These are phyloP conservation scores for Boletus tylopilopsis DNA, from an alignment of 768 basidiomycete genomes.

Conservation along the genomic window DNA sequence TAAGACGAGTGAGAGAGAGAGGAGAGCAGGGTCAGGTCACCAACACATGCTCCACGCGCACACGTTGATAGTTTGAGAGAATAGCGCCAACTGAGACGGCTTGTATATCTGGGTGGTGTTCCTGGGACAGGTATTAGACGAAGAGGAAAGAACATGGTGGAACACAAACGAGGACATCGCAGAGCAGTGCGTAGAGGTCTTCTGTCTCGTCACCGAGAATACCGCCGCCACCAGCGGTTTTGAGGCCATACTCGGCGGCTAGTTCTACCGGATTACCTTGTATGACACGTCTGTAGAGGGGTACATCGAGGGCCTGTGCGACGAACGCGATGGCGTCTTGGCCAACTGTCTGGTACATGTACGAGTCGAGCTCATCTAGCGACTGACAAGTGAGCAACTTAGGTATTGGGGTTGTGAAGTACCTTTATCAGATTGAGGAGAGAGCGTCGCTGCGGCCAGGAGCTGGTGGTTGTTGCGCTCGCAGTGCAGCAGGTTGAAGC, in stretches of 20 bases:
- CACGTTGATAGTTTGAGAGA: constrained; percentile 94
- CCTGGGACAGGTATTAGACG: constrained; percentile 36
- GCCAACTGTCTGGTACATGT: constrained; percentile 98
- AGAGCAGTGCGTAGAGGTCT: constrained; percentile 75
- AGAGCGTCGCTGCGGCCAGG: constrained; percentile 82
- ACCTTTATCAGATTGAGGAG: constrained; percentile 87
- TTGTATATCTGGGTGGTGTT: constrained; percentile 71
- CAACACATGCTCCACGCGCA: constrained; percentile 97
- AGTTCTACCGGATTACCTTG: constrained; percentile 76
- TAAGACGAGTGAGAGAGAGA: constrained; percentile 2
- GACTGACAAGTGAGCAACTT: constrained; percentile 6
- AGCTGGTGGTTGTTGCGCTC: constrained; percentile 81
- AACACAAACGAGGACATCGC: constrained; percentile 65
- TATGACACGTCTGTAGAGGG: constrained; percentile 81
- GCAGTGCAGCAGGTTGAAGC: constrained; percentile 93
- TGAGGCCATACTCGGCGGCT: constrained; percentile 81
- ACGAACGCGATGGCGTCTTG: constrained; percentile 89
- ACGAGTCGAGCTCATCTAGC: constrained; percentile 96
- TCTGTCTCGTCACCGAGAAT: constrained; percentile 91
- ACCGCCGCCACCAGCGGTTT: constrained; percentile 47
- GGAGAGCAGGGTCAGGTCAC: constrained; percentile 19
- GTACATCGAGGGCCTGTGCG: constrained; percentile 80
- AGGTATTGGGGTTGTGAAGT: not conserved
- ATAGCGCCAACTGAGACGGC: constrained; percentile 96
- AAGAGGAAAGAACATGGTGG: not conserved